Base-by-base conservation (phyloP, 2,329 filamentous ascomycete genomes). In the Clarireedia monteithiana region DNA sequence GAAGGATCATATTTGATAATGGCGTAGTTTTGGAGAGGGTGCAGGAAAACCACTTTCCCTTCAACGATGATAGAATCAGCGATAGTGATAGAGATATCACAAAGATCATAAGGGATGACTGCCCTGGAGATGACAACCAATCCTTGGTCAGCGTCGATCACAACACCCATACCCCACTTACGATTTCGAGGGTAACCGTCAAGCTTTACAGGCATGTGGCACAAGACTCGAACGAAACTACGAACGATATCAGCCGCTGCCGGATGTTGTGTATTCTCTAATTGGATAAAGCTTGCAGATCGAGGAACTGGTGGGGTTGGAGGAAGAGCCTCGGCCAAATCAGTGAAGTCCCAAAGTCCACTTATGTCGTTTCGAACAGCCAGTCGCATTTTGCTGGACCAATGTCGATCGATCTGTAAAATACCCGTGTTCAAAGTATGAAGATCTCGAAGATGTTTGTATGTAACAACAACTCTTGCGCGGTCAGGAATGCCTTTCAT, bases 131-230 rank as follows among this genome's bases (percentile, higher is more conserved):
- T 92, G 58, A 97, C 82, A 6, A 99, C 94, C 17, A 99, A 79
- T 17, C 94, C 94, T 74, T 96, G 92, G 59, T 95, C 90, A 0
- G 95, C 94, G 72, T 99, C 94, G 60, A 99, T 89, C n/a, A 99
- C 92, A 39, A 99, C 76, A 40, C 94, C 94, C 78, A 96, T 96
- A 0, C 94, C 94, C 74, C 91, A 94, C 73, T 95, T 94, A 49
- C 91, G 82, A 63, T 94, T 90, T 70, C 94, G 89, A 5, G 94
- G 95, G 70, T 96, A 99, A n/a, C 94, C 94, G 69, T 99, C 94
- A 9, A 99, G 80, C 76, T 97, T 97, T 60, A 99, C 76, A 0
- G 94, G 94, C 86, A 99, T 92, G 24, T 86, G 88, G 65, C 91
- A 95, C 61, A 89, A 86, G 55, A 99, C 88, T 40, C 94, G 87